Percentiles rank a stretch among this genome's conserved stretches.
Conservation (phyloP, 768 basidiomycete species). For the Termitomyces sp. region DNA sequence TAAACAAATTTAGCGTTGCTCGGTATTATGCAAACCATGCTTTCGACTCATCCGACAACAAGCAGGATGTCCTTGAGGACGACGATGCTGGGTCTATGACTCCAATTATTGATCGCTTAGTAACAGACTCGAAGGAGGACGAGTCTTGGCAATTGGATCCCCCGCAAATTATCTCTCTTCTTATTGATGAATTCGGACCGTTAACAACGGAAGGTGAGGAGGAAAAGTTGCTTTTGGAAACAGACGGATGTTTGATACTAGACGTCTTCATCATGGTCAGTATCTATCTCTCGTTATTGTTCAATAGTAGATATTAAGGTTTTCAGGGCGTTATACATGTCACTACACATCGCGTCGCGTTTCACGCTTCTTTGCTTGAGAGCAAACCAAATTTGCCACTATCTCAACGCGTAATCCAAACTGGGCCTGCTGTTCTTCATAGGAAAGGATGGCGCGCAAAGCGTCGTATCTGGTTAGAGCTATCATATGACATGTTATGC, state of each 20-base stretch:
- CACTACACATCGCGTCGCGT: constrained; percentile 60
- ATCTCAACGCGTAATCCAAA: constrained; percentile 35
- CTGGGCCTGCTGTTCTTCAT: constrained; percentile 46
- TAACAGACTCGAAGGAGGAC: constrained; percentile 15
- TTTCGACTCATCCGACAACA: constrained; percentile 14
- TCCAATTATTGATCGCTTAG: constrained; percentile 21
- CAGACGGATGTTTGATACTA: constrained; percentile 44
- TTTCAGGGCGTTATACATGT: constrained; percentile 54
- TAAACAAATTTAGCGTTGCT: constrained; percentile 34
- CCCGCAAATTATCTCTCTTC: constrained; percentile 41
- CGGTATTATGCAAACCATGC: constrained; percentile 23
- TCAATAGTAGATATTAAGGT: not conserved
- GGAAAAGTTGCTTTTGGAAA: constrained; percentile 48
- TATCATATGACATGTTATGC: constrained; percentile 57
- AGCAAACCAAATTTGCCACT: constrained; percentile 28
- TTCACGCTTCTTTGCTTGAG: constrained; percentile 58
- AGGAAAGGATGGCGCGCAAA: constrained; percentile 39
- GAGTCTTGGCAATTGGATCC: constrained; percentile 34
- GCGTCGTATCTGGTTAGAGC: constrained; percentile 55
- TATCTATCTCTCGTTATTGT: not conserved
- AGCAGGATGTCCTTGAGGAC: not conserved
- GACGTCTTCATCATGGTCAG: constrained; percentile 46
- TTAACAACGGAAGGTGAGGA: constrained; percentile 37
- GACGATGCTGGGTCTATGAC: not conserved
- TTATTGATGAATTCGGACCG: constrained; percentile 54